Conservation (phyloP, 2,329 filamentous ascomycete genomes). For the Anthostomella pinea region DNA sequence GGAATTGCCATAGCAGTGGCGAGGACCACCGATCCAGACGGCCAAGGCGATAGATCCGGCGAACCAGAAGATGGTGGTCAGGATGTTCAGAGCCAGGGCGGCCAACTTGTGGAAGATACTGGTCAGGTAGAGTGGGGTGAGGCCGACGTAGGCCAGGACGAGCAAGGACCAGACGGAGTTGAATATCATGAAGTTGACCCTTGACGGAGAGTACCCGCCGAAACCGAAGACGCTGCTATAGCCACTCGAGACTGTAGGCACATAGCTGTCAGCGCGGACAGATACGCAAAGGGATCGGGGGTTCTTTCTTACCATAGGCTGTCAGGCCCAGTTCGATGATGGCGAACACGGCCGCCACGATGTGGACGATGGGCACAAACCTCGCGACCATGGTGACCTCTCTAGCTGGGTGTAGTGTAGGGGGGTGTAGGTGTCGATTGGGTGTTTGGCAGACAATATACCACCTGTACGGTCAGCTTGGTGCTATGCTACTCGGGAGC, state of each 20-base stretch:
- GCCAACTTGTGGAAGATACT: constrained; percentile 61
- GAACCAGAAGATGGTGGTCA: constrained; percentile 90
- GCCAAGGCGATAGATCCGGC: constrained; percentile 78
- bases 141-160: constrained; percentile 65
- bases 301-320: constrained; percentile 60
- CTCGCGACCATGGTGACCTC: constrained; percentile 46
- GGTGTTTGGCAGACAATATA: no score
- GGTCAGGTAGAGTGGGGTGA: constrained; percentile 63
- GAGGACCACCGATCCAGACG: constrained; percentile 56
- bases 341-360: constrained; percentile 63
- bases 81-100: constrained; percentile 63
- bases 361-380: constrained; percentile 62
- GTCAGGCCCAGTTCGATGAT: constrained; percentile 74
- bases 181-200: constrained; percentile 79
- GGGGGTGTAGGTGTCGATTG: background rate
- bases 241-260: constrained; percentile 49
- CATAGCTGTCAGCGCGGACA: constrained; percentile 2
- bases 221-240: constrained; percentile 38
- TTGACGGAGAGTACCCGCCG: constrained; percentile 44
- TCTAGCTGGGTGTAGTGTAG: background rate
- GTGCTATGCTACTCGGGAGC: no score
- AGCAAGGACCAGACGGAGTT: constrained; percentile 72
- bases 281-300: background rate
- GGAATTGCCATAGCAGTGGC: constrained; percentile 48
- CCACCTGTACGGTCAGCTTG: no score